phyloP scores from a whole-genome alignment of 2,329 filamentous ascomycete species.

The Cladosporium austrohemisphaericum region DNA sequence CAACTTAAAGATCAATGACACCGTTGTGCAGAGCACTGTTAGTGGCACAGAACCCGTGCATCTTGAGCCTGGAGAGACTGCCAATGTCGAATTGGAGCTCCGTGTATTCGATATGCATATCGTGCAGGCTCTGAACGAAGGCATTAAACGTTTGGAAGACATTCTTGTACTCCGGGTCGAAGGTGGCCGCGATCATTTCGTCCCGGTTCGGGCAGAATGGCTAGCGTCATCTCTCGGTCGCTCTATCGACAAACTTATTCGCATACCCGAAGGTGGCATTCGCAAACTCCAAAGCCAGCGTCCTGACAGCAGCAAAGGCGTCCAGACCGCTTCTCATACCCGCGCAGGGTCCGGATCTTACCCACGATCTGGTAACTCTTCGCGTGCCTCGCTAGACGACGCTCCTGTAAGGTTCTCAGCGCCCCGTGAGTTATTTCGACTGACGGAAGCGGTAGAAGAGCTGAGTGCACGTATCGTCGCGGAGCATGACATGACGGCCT shows the following conservation, averaged over 20 bases:
- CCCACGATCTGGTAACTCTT: neutral
- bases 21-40: conserved; percentile 19
- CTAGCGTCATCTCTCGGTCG: conserved; percentile 76
- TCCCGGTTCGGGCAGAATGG: conserved; percentile 77
- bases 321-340: conserved; percentile 2
- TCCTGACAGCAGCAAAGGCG: conserved; percentile 32
- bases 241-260: conserved; percentile 82
- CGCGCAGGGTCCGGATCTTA: neutral
- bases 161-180: conserved; percentile 81
- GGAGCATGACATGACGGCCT: conserved; percentile 58
- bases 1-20: conserved; percentile 45
- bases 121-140: conserved; percentile 69
- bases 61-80: conserved; percentile 80
- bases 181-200: conserved; percentile 85
- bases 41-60: conserved; percentile 51
- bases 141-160: conserved; percentile 67
- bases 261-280: conserved; percentile 73
- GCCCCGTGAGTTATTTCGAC: conserved; percentile 80
- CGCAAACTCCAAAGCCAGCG: conserved; percentile 64
- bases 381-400: conserved; percentile 19
- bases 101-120: conserved; percentile 62
- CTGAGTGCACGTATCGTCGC: conserved; percentile 56
- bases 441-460: conserved; percentile 75
- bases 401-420: conserved; percentile 68
- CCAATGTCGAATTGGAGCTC: conserved; percentile 64